Conservation (phyloP, 1,284 basidiomycete genomes). For the Sparassis latifolia region DNA sequence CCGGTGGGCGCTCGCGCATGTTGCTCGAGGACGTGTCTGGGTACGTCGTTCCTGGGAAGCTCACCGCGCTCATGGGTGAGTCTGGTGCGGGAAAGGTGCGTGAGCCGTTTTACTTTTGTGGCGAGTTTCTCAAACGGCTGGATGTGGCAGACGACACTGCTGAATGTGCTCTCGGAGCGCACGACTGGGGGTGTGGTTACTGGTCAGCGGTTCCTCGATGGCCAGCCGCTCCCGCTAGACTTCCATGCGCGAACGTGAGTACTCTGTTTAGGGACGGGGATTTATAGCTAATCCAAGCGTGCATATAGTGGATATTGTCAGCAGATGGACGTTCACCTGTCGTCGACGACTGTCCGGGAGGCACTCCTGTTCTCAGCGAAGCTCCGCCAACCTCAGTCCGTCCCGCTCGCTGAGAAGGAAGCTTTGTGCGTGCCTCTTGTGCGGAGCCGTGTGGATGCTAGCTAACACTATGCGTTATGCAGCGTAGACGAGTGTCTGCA, state of each 20-base stretch:
- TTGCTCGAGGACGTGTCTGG: slow-evolving; percentile 78
- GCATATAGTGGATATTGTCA: slow-evolving; percentile 59
- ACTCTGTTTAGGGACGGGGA: background rate
- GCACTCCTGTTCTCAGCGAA: slow-evolving; percentile 77
- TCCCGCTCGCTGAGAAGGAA: slow-evolving; percentile 68
- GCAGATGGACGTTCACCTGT: slow-evolving; percentile 74
- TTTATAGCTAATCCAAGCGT: background rate
- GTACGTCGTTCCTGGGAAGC: slow-evolving; percentile 74
- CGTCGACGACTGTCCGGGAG: slow-evolving; percentile 70
- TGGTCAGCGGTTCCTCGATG: slow-evolving; percentile 76
- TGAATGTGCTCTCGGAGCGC: slow-evolving; percentile 79
- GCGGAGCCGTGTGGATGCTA: background rate
- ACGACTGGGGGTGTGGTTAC: slow-evolving; percentile 66
- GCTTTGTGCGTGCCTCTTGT: slow-evolving; percentile 46
- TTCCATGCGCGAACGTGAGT: slow-evolving; percentile 65
- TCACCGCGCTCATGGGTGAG: slow-evolving; percentile 73
- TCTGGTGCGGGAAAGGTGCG: slow-evolving; percentile 71
- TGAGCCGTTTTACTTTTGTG: background rate
- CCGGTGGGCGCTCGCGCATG: slow-evolving; percentile 43
- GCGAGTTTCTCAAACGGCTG: background rate
- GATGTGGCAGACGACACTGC: slow-evolving; percentile 54
- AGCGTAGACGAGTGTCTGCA: slow-evolving; percentile 73
- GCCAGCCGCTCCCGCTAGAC: slow-evolving; percentile 57
- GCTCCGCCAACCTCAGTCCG: slow-evolving; percentile 66
- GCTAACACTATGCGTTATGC: background rate